Base-by-base conservation (phyloP, 2,329 filamentous ascomycete genomes). In the Penicillium sp. region DNA sequence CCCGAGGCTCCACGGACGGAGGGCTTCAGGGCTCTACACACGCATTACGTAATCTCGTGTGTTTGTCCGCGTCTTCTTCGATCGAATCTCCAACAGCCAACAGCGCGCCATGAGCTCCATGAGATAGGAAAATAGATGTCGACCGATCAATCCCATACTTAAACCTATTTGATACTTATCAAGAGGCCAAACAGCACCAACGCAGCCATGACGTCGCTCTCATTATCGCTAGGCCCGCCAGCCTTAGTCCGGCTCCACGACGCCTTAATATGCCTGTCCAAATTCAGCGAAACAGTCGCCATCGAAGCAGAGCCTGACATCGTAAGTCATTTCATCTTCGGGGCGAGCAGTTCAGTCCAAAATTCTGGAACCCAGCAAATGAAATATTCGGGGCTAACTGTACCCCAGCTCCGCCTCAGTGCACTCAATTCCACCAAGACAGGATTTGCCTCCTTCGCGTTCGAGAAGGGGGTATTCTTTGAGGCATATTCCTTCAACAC, bases 351-450 rank as follows among this genome's bases (percentile, higher is more conserved):
- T 10, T 16, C 13, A 15, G 11, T 23, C 1, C 16, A 19, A 19
- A 19, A 27, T 8, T 9, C 29, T 33, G 3, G 13, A 34, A 43
- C 5, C n/a, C 5, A 8, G 9, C 23, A 40, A 16, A 39, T 46
- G 16, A 34, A 10, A 19, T 31, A 8, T 29, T 10, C 15, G 29
- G 23, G 15, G 23, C 54, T 52, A 40, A 53, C 16, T 29, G 15
- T 47, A 5, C 19, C 19, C 16, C 43, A 85, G 85, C 80, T 87
- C 60, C 81, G 83, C 3, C 72, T 88, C 33, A 86, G 83, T 53
- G 80, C 83, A 43, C 74, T 88, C 57, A 87, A 88, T 65, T 79
- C 80, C 9, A 85, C 85, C 7, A 85, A 85, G 63, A 87, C 85
- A 8, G 84, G 84, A 34, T 87, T 87, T 73, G 82, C 83, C 2